phyloP scores from a whole-genome alignment of 495 filamentous ascomycete species.

The Penicillium steckii region DNA sequence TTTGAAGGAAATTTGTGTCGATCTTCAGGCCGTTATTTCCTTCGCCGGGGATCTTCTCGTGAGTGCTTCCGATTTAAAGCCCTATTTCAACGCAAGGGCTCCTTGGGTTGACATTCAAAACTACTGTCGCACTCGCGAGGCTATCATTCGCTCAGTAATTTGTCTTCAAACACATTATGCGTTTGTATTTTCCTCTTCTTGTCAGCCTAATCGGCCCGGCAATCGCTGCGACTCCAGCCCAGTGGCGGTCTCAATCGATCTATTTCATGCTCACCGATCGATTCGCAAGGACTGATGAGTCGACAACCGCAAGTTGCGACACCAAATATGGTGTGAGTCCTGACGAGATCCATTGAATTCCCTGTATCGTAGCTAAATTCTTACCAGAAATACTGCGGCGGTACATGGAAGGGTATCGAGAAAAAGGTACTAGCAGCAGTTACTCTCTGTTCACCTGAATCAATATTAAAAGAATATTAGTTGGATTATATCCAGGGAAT shows the following conservation, averaged over 20 bases:
- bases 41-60: background rate
- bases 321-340: conserved; percentile 34
- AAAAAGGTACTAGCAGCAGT: conserved; percentile 47
- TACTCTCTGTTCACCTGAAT: background rate
- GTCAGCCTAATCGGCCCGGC: conserved; percentile 22
- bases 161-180: conserved; percentile 5
- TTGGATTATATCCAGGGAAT: conserved; percentile 63
- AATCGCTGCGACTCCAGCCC: conserved; percentile 41
- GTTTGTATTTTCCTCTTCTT: conserved; percentile 13
- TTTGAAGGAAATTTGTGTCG: conserved; percentile 19
- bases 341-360: background rate
- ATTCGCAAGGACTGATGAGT: conserved; percentile 66
- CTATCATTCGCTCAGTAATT: background rate
- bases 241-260: conserved; percentile 65
- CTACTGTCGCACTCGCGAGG: background rate
- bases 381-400: conserved; percentile 64
- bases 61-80: no score
- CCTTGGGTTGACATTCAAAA: no score
- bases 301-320: conserved; percentile 55
- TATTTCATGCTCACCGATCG: conserved; percentile 78
- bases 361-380: background rate
- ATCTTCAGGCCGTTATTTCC: background rate
- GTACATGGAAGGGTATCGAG: conserved; percentile 71
- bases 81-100: no score
- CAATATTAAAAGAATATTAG: conserved; percentile 17